Percentiles rank a stretch among this genome's conserved stretches.
phyloP scores from a whole-genome alignment of 371 early-diverging fungal genomes.

The Actinomucor elegans region DNA sequence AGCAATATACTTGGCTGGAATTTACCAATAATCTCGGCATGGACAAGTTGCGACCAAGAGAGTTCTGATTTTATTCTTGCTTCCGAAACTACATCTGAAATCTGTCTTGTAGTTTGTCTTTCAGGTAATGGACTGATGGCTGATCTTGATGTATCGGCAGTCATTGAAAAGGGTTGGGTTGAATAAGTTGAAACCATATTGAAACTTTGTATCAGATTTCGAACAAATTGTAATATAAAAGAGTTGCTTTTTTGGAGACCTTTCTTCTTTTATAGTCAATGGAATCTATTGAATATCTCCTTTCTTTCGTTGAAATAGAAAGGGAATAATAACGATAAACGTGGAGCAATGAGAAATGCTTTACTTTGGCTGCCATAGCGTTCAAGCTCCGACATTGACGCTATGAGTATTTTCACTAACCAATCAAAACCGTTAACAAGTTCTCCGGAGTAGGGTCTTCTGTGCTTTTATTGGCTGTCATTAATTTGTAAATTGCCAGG shows the following conservation, averaged over 20 bases:
- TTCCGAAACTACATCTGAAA: not conserved
- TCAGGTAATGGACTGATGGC: not conserved
- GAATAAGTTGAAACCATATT: conserved; percentile 12
- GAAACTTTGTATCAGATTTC: not conserved
- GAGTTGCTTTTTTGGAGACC: not conserved
- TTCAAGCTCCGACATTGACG: too few species aligned
- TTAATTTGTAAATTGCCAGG: too few species aligned
- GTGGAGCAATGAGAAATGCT: too few species aligned
- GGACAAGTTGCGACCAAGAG: conserved; percentile 74
- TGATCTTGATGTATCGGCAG: conserved; percentile 5
- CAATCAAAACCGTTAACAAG: too few species aligned
- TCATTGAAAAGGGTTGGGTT: conserved; percentile 7
- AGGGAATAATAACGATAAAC: too few species aligned
- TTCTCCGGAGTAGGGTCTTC: too few species aligned
- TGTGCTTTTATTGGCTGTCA: too few species aligned
- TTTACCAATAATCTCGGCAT: conserved; percentile 74
- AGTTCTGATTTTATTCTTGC: conserved; percentile 53
- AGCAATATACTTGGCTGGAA: not conserved
- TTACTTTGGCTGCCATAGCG: too few species aligned
- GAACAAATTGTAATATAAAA: not conserved
- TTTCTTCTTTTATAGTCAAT: too few species aligned
- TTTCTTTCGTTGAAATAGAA: not conserved
- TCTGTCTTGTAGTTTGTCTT: not conserved
- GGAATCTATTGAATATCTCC: not conserved
- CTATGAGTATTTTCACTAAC: too few species aligned